Conservation (phyloP, 768 basidiomycete genomes). For the Lactarius tabidus region DNA sequence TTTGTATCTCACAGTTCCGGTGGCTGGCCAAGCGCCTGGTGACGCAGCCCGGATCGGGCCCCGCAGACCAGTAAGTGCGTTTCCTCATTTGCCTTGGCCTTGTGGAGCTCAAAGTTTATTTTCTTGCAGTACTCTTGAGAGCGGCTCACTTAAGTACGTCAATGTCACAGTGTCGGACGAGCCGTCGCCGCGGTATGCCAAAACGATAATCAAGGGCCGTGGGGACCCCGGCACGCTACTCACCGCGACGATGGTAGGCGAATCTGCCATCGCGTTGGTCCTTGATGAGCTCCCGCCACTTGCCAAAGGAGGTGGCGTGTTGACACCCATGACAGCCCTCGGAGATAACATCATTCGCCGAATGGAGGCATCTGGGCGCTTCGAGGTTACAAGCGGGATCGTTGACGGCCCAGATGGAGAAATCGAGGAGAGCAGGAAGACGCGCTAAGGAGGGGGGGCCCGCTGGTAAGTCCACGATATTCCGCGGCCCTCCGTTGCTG, state of each 20-base stretch:
- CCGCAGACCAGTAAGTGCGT: constrained; percentile 55
- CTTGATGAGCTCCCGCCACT: constrained; percentile 55
- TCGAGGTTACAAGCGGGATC: constrained; percentile 55
- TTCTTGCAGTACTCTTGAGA: constrained; percentile 46
- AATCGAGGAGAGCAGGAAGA: constrained; percentile 7
- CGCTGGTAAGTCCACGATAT: background rate
- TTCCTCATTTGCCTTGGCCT: background rate
- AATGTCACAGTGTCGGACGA: constrained; percentile 65
- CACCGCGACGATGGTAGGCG: constrained; percentile 68
- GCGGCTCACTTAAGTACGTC: constrained; percentile 56
- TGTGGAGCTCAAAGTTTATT: background rate
- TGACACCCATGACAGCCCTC: constrained; percentile 81
- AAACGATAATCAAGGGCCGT: constrained; percentile 56
- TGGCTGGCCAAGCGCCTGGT: constrained; percentile 50
- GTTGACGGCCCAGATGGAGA: constrained; percentile 27
- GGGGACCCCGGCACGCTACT: constrained; percentile 77
- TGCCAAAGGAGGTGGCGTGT: constrained; percentile 64
- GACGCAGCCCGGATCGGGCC: constrained; percentile 56
- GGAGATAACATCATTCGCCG: constrained; percentile 72
- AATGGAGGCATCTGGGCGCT: constrained; percentile 51
- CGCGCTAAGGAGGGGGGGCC: background rate
- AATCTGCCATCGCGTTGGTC: constrained; percentile 70
- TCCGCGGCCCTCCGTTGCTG: background rate
- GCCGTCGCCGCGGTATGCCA: constrained; percentile 43
- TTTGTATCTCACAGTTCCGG: constrained; percentile 42